phyloP scores from a whole-genome alignment of 306 rosid species.

The Neltuma alba region DNA sequence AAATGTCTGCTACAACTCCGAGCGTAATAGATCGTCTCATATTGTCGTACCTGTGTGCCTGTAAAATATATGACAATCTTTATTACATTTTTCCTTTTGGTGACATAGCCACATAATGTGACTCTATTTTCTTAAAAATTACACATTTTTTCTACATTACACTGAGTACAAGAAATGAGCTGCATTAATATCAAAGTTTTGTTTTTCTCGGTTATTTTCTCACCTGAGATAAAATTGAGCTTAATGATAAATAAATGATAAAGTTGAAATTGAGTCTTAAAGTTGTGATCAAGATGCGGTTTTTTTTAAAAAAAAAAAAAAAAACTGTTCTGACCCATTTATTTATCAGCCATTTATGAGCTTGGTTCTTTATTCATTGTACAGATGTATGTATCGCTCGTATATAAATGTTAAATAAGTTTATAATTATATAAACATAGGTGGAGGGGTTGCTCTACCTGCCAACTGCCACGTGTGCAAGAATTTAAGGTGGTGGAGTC shows the following conservation, averaged over 20 bases:
- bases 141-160: not conserved
- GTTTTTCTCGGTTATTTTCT: not conserved
- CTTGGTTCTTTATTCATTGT: too few relatives aligned
- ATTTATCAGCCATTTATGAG: too few relatives aligned
- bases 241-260: too few relatives aligned
- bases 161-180: not conserved
- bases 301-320: too few relatives aligned
- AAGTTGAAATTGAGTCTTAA: too few relatives aligned
- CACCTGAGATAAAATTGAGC: too few relatives aligned
- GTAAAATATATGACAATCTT: slow-evolving; percentile 13
- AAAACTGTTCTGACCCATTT: too few relatives aligned
- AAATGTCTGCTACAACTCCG: slow-evolving; percentile 22
- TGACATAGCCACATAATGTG: slow-evolving; percentile 11
- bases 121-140: slow-evolving; percentile 1
- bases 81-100: not conserved
- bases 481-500: slow-evolving; percentile 27
- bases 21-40: not conserved
- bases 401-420: too few relatives aligned
- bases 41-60: not conserved
- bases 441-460: not conserved
- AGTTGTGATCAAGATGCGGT: too few relatives aligned
- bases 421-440: too few relatives aligned
- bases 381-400: too few relatives aligned
- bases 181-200: not conserved
- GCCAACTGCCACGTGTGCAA: slow-evolving; percentile 20